Evolutionary conservation across 306 rosid genomes (phyloP).

Genomic region (Hippophae rhamnoides): DNA sequence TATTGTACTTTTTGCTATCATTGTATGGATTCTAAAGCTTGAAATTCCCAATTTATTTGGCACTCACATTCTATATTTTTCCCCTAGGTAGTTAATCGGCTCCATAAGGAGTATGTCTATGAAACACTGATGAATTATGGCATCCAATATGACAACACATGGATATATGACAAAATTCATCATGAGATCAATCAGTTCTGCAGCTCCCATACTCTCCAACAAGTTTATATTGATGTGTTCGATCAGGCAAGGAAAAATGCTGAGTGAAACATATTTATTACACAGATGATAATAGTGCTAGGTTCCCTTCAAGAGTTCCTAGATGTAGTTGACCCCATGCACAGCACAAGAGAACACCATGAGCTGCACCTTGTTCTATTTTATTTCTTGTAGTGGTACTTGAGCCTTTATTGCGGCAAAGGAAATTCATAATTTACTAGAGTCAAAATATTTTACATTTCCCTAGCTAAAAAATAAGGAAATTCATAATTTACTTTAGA

Average conservation of each 20-base stretch:
- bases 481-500: too few relatives aligned
- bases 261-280: conserved; percentile 2
- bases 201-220: conserved; percentile 74
- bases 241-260: conserved; percentile 52
- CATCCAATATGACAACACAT: conserved; percentile 71
- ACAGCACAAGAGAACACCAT: neutral
- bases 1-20: neutral
- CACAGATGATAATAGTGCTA: conserved; percentile 7
- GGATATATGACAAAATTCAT: conserved; percentile 96
- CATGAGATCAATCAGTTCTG: conserved; percentile 92
- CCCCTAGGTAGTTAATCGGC: conserved; percentile 77
- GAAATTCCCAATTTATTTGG: conserved; percentile 5
- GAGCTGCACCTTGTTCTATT: too few relatives aligned
- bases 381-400: too few relatives aligned
- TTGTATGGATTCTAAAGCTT: neutral
- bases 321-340: neutral
- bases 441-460: too few relatives aligned
- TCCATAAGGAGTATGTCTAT: conserved; percentile 59
- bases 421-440: too few relatives aligned
- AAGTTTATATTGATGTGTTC: conserved; percentile 90
- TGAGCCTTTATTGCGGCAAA: too few relatives aligned
- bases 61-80: neutral
- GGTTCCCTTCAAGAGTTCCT: neutral
- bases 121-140: conserved; percentile 83
- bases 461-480: too few relatives aligned